Conservation (phyloP, 805 yeast species). For the Spathaspora girioi region DNA sequence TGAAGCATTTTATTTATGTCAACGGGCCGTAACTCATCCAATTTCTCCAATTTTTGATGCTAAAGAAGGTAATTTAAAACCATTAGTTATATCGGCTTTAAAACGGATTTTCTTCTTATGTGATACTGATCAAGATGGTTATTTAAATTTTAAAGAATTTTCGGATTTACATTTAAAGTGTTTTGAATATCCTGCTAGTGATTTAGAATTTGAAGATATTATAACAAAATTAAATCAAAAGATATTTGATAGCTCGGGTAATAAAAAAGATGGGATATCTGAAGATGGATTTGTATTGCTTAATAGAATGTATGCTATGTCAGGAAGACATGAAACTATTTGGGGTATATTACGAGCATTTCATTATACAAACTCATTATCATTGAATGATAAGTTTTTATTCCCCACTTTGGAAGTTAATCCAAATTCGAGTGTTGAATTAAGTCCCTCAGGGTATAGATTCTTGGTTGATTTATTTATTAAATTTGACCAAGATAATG, state of each 20-base stretch:
- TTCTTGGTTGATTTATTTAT: conserved; percentile 88
- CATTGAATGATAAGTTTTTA: conserved; percentile 75
- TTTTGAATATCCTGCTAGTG: conserved; percentile 50
- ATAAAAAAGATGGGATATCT: conserved; percentile 51
- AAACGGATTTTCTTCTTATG: conserved; percentile 78
- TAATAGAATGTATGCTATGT: conserved; percentile 80
- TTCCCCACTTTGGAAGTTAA: conserved; percentile 78
- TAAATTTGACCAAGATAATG: conserved; percentile 89
- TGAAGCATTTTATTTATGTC: conserved; percentile 91
- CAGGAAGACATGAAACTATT: conserved; percentile 92
- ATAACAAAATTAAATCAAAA: conserved; percentile 26
- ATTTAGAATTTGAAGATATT: conserved; percentile 36
- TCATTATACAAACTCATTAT: conserved; percentile 87
- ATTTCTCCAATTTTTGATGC: conserved; percentile 90
- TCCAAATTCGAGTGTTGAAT: conserved; percentile 74
- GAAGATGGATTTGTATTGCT: conserved; percentile 72
- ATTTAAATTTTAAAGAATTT: conserved; percentile 67
- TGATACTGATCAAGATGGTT: conserved; percentile 90
- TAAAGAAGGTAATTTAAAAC: conserved; percentile 80
- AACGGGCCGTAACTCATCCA: conserved; percentile 89
- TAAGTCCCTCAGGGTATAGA: conserved; percentile 88
- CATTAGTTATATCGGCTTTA: conserved; percentile 70
- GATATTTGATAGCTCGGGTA: conserved; percentile 17
- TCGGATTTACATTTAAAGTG: conserved; percentile 67
- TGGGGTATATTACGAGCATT: conserved; percentile 92